A percentile compares a stretch with the other conserved stretches of the same genome.
Evolutionary conservation across 2,329 filamentous ascomycete species (phyloP).

Genomic region (Bisporella sp.): DNA sequence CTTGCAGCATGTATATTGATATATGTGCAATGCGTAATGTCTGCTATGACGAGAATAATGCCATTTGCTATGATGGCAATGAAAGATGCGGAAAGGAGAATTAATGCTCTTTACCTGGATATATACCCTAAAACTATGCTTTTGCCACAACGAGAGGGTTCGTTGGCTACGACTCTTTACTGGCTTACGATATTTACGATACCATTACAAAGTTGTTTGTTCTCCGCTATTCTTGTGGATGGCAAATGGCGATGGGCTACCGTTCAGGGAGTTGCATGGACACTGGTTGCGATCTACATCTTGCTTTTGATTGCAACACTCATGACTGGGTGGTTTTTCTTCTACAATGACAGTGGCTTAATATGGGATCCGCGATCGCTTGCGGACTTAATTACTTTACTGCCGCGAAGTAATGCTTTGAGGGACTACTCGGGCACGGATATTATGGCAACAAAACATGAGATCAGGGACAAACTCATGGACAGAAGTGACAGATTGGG

Average conservation of each 20-base stretch:
- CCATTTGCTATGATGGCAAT: conserved; percentile 76
- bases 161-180: conserved; percentile 58
- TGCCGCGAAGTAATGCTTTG: conserved; percentile 74
- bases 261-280: conserved; percentile 73
- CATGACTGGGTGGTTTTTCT: conserved; percentile 58
- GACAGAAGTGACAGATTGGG: conserved; percentile 67
- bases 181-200: conserved; percentile 78
- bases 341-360: conserved; percentile 61
- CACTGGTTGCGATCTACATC: conserved; percentile 66
- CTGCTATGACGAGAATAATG: conserved; percentile 66
- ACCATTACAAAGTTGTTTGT: conserved; percentile 72
- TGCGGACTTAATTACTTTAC: conserved; percentile 71
- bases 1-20: conserved; percentile 65
- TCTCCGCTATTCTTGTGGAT: conserved; percentile 53
- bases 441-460: conserved; percentile 42
- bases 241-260: conserved; percentile 72
- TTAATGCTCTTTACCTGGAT: conserved; percentile 58
- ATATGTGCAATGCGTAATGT: conserved; percentile 69
- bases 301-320: conserved; percentile 53
- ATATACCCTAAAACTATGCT: conserved; percentile 57
- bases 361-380: conserved; percentile 80
- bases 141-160: conserved; percentile 61
- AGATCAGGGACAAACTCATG: conserved; percentile 46
- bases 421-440: conserved; percentile 66
- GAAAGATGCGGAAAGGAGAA: conserved; percentile 49